Evolutionary conservation across 768 basidiomycete species (phyloP).

Genomic region (Lentinula boryana): DNA sequence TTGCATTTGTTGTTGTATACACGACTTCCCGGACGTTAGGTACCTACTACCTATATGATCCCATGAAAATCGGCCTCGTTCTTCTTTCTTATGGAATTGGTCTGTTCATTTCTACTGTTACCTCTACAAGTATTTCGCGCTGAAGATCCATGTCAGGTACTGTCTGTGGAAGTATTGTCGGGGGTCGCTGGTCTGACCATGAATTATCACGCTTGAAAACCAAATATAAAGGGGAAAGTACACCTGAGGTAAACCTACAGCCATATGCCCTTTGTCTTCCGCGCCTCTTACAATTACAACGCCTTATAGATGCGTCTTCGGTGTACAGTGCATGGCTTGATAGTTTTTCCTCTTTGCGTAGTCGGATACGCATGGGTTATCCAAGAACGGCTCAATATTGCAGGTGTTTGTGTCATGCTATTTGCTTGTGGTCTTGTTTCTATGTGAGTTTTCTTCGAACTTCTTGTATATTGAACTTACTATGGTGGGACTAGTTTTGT

Average conservation of each 20-base stretch:
- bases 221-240: slow-evolving; percentile 37
- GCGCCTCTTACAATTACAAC: not conserved
- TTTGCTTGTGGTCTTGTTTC: slow-evolving; percentile 70
- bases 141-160: slow-evolving; percentile 26
- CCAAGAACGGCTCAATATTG: slow-evolving; percentile 54
- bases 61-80: slow-evolving; percentile 70
- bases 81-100: slow-evolving; percentile 72
- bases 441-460: slow-evolving; percentile 43
- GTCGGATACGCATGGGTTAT: slow-evolving; percentile 75
- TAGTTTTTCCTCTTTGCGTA: slow-evolving; percentile 54
- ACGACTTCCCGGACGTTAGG: slow-evolving; percentile 69
- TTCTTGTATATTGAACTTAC: not conserved
- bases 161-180: slow-evolving; percentile 46
- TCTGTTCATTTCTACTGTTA: slow-evolving; percentile 16
- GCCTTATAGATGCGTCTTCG: slow-evolving; percentile 61
- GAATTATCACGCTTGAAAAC: slow-evolving; percentile 36
- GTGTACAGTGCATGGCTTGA: slow-evolving; percentile 53
- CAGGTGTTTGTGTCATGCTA: slow-evolving; percentile 64
- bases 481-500: slow-evolving; percentile 22
- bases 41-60: slow-evolving; percentile 54
- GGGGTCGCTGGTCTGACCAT: slow-evolving; percentile 55
- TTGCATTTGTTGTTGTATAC: slow-evolving; percentile 51
- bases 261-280: not conserved
- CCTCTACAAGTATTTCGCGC: not conserved
- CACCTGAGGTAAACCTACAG: slow-evolving; percentile 52